Conservation (phyloP, 2,329 filamentous ascomycete genomes). For the Sporothrix brasiliensis region DNA sequence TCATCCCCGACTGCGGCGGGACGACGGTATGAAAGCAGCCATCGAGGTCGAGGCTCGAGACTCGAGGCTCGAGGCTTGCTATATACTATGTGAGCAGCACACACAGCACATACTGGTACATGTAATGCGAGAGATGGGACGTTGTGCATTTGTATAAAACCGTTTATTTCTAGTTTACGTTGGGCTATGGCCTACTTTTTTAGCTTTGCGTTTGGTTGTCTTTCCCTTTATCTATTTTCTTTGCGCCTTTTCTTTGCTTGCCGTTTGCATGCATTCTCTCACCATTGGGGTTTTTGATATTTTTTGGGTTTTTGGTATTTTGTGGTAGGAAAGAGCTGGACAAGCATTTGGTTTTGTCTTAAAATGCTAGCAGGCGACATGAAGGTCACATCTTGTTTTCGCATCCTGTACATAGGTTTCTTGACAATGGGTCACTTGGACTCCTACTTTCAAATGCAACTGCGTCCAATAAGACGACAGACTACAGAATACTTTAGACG, state of each 20-base stretch:
- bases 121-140: background rate
- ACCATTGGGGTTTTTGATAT: background rate
- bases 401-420: background rate
- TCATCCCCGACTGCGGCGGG: constrained; percentile 84
- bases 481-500: too few relatives aligned
- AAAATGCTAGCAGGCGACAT: too few relatives aligned
- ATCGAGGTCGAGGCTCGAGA: too few relatives aligned
- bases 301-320: background rate
- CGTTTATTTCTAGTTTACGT: background rate
- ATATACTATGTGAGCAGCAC: background rate
- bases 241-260: background rate
- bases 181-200: background rate
- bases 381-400: too few relatives aligned
- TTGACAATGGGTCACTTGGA: background rate
- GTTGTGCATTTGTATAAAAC: constrained; percentile 14
- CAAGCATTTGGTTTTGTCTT: too few relatives aligned
- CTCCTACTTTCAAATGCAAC: background rate
- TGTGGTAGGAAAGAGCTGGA: background rate
- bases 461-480: background rate
- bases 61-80: background rate
- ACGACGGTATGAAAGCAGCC: constrained; percentile 57
- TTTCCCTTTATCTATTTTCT: background rate
- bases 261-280: background rate
- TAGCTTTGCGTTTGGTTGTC: constrained; percentile 2
- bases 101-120: background rate